Conservation (phyloP, 139 green algal genomes). For the Zygnema cylindricum region DNA sequence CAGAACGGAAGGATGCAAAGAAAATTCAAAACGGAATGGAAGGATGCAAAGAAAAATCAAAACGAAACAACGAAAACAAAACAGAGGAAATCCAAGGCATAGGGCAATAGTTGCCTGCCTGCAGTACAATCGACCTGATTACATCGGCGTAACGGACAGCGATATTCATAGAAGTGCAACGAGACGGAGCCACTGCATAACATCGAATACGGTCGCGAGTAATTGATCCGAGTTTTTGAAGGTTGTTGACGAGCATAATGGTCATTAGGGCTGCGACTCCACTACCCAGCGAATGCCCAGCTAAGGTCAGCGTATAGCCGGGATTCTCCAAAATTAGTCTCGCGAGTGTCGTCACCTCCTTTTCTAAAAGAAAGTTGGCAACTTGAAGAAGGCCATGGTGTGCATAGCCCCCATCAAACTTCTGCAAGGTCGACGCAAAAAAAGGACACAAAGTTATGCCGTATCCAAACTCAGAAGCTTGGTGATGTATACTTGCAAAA, state of each 20-base stretch:
- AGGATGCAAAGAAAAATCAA: too few species aligned
- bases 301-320: conserved; percentile 42
- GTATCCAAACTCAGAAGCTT: too few species aligned
- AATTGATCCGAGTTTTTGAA: background rate
- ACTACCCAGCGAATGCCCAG: conserved; percentile 43
- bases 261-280: conserved; percentile 39
- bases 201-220: background rate
- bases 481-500: too few species aligned
- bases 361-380: conserved; percentile 34
- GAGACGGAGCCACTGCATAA: conserved; percentile 28
- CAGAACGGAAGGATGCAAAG: too few species aligned
- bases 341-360: conserved; percentile 21
- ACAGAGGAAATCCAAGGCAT: too few species aligned
- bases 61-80: too few species aligned
- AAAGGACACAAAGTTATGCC: too few species aligned
- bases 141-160: conserved; percentile 35
- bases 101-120: conserved; percentile 24
- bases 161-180: conserved; percentile 47
- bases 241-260: conserved; percentile 42
- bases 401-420: conserved; percentile 47
- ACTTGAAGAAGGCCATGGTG: conserved; percentile 37
- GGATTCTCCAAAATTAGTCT: background rate
- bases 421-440: too few species aligned
- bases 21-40: too few species aligned
- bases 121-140: conserved; percentile 49